Percentiles rank a stretch among this genome's conserved stretches.
These are phyloP conservation scores for Letharia lupina DNA, from an alignment of 495 filamentous ascomycete genomes.

Conservation along the genomic window DNA sequence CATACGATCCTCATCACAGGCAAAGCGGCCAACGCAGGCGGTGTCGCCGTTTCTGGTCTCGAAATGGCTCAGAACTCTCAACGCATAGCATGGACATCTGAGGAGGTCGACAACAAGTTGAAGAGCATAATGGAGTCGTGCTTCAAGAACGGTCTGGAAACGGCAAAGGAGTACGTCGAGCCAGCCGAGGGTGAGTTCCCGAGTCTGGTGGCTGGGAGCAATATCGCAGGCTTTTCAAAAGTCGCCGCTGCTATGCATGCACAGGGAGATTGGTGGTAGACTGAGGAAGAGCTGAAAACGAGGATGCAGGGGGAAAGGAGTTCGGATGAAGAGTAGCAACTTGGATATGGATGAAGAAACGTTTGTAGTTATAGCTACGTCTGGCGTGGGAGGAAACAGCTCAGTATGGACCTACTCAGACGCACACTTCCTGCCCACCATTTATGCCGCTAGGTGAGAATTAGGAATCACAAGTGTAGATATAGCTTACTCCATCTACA, in stretches of 20 bases:
- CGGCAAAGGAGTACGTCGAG: slow-evolving; percentile 78
- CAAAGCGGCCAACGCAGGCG: slow-evolving; percentile 94
- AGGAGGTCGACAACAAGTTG: slow-evolving; percentile 88
- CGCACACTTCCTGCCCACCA: background rate
- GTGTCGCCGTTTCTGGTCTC: slow-evolving; percentile 93
- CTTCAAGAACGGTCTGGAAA: slow-evolving; percentile 86
- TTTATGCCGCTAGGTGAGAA: too few species aligned
- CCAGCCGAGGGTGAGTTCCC: slow-evolving; percentile 74
- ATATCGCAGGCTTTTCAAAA: slow-evolving; percentile 97
- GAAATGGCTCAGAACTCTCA: slow-evolving; percentile 98
- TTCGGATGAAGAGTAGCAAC: background rate
- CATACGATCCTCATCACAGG: slow-evolving; percentile 21
- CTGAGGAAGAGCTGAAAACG: background rate
- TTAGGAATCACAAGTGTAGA: too few species aligned
- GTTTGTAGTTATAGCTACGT: background rate
- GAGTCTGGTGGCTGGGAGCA: slow-evolving; percentile 82
- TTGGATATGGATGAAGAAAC: background rate
- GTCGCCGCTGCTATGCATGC: slow-evolving; percentile 90
- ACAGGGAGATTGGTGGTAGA: slow-evolving; percentile 90
- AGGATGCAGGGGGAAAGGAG: background rate
- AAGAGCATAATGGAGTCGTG: slow-evolving; percentile 90
- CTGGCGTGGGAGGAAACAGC: background rate
- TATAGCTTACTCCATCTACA: too few species aligned
- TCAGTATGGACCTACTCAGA: background rate
- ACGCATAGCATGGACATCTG: slow-evolving; percentile 71